Evolutionary conservation across 1,284 basidiomycete species (phyloP).

Genomic region (Meripilus lineatus): DNA sequence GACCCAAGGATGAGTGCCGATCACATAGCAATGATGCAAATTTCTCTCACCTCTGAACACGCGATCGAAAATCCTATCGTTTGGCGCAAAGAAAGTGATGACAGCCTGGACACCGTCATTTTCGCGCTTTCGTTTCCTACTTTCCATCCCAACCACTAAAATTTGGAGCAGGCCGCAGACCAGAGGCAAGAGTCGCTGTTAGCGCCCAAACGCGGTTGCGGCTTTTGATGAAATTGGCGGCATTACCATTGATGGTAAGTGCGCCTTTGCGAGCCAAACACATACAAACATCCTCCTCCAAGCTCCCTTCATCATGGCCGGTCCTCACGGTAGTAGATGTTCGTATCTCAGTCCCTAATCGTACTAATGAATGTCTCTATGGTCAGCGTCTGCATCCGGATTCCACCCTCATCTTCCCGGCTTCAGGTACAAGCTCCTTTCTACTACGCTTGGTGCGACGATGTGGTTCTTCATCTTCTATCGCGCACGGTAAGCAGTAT

Average conservation of each 20-base stretch:
- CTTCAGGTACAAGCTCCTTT: slow-evolving; percentile 70
- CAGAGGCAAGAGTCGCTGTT: slow-evolving; percentile 1
- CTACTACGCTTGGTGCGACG: slow-evolving; percentile 81
- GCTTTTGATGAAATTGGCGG: slow-evolving; percentile 9
- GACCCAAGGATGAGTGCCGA: background rate
- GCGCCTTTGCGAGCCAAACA: slow-evolving; percentile 11
- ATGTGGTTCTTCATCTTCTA: slow-evolving; percentile 99
- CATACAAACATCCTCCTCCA: slow-evolving; percentile 15
- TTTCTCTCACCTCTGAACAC: slow-evolving; percentile 24
- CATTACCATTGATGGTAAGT: slow-evolving; percentile 8
- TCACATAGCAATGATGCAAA: slow-evolving; percentile 1
- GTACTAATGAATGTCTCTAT: slow-evolving; percentile 13
- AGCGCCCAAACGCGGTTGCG: background rate
- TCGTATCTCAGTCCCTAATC: slow-evolving; percentile 2
- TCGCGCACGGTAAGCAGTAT: slow-evolving; percentile 71
- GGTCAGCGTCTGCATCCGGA: slow-evolving; percentile 56
- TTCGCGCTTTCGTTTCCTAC: slow-evolving; percentile 42
- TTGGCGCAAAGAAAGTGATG: slow-evolving; percentile 25
- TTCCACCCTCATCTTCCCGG: slow-evolving; percentile 85
- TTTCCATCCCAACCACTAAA: slow-evolving; percentile 31
- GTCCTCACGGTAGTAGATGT: slow-evolving; percentile 24
- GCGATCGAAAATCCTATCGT: slow-evolving; percentile 21
- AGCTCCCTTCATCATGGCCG: slow-evolving; percentile 30
- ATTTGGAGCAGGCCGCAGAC: background rate
- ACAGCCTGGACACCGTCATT: slow-evolving; percentile 16